Evolutionary conservation across 257 asterid genomes (phyloP).

Genomic region (Cordia subcordata): DNA sequence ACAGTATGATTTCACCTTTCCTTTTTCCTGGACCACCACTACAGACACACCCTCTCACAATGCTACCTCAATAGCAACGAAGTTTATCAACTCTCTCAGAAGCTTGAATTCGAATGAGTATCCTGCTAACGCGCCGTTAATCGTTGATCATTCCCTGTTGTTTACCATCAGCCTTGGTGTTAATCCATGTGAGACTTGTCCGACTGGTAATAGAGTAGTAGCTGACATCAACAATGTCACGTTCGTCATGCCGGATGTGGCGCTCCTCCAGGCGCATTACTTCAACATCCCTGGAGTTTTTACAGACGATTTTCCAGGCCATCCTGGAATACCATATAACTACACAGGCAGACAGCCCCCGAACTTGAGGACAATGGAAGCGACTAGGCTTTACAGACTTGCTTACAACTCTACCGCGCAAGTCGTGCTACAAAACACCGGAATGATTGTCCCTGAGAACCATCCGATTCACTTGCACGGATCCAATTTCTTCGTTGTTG

Average conservation of each 20-base stretch:
- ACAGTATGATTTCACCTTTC: slow-evolving; percentile 60
- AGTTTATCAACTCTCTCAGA: slow-evolving; percentile 45
- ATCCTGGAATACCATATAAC: slow-evolving; percentile 48
- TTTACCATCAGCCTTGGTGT: slow-evolving; percentile 69
- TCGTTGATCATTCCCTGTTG: slow-evolving; percentile 56
- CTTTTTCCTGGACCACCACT: slow-evolving; percentile 29
- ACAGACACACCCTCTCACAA: slow-evolving; percentile 51
- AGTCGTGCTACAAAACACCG: slow-evolving; percentile 80
- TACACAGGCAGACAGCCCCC: slow-evolving; percentile 59
- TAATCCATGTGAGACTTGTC: slow-evolving; percentile 71
- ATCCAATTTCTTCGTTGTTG: slow-evolving; percentile 77
- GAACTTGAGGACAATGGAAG: slow-evolving; percentile 42
- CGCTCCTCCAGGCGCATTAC: slow-evolving; percentile 68
- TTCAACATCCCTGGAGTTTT: slow-evolving; percentile 56
- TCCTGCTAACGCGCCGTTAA: slow-evolving; percentile 71
- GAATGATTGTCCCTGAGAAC: slow-evolving; percentile 69
- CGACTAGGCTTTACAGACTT: slow-evolving; percentile 61
- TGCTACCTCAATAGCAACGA: slow-evolving; percentile 70
- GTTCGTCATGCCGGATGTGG: slow-evolving; percentile 74
- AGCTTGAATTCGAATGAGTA: slow-evolving; percentile 55
- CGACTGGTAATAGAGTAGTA: slow-evolving; percentile 56
- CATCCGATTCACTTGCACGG: slow-evolving; percentile 94
- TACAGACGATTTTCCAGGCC: slow-evolving; percentile 77
- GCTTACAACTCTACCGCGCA: slow-evolving; percentile 62
- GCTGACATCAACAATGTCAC: slow-evolving; percentile 79